Evolutionary conservation across 164 flowering plant genomes (phyloP), one percentile per base, ranked within the genome.

Genomic region (Dillenia suffruticosa): DNA sequence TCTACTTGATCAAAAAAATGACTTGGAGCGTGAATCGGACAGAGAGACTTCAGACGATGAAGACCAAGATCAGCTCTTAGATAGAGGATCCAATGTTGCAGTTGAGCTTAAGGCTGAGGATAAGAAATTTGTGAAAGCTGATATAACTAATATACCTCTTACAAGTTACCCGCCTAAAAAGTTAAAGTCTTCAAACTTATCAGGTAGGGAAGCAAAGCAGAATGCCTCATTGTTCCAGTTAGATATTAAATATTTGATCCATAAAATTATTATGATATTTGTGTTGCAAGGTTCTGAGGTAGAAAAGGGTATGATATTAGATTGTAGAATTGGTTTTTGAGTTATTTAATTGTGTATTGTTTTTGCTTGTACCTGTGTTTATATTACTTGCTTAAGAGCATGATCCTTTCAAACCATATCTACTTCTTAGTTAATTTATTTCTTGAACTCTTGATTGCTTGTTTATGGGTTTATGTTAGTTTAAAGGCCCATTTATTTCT

Each of bases 31-130:
- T 70, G 72, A 76, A 57, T 70, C 81, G 24, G 66, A 62, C 71
- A 80, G 63, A 56, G 82, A 74, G 40, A 46, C 49, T 14, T 63
- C 77, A 49, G 85, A 79, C 40, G 69, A 75, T 59, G 64, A 82
- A 71, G 77, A 62, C 57, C 64, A 66, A 63, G 71, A 46, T 9
- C 65, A 44, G 16, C 64, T 24, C 15, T 53, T 68, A 24, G 70
- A 19, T 61, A 65, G 63, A 69, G 73, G 62, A 67, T 47, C 44
- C 24, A 57, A 64, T 76, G 75, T 79, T 71, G 71, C 82, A 47
- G 89, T 79, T 62, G 66, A 80, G 61, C 80, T 81, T 59, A 77
- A 81, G 51, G 77, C 73, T 74, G 85, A 70, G 57, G 70, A 60
- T 46, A 67, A 66, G 57, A 68, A 81, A 49, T 70, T 68, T 63